Base-by-base conservation (phyloP, 495 filamentous ascomycete species). In the Tuber brumale region DNA sequence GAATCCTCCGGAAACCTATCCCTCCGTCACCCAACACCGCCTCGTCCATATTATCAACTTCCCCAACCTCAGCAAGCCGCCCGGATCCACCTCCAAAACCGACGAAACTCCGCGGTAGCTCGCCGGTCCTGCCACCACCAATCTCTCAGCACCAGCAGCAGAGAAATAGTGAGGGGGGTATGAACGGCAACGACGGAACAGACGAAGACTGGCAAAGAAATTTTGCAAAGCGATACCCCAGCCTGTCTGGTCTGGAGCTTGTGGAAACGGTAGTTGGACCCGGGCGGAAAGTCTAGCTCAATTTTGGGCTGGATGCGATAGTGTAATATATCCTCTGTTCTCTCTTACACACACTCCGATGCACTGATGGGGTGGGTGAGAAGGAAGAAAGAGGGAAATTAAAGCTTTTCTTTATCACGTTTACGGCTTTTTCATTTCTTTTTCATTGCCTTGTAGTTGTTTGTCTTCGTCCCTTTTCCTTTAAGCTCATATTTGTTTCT, bases 151-250 rank as follows among this genome's bases (percentile, higher is more conserved):
- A 66, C 35, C 57, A 27, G 61, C 42, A 77, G 5, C 42, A 41
- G 23, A 80, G 75, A 51, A 72, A 69, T 18, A 70, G 77, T 61
- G 81, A 71, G 46, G 75, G 71, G 69, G 83, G 77, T 9, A 57
- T 77, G 35, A 75, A 81, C 31, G 71, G 81, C 44, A 41, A 74
- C 5, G 80, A 81, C 39, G 57, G 57, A 35, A 7, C 44, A 57
- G 78, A 79, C 43, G 89, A 91, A 6, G 91, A 92, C 76, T 91
- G 90, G 89, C 90, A 92, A 80, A 84, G 83, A 43, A 90, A 87
- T 77, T 93, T 93, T 81, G 91, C 88, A 79, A 89, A 89, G 79
- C 86, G 90, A 45, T 93, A 91, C 83, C 91, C 91, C 18, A 91
- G 88, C 76, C 85, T 93, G 21, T 88, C 88, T 6, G 89, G 90